Evolutionary conservation across 805 yeast genomes (phyloP).

Genomic region (Starmerella floris): DNA sequence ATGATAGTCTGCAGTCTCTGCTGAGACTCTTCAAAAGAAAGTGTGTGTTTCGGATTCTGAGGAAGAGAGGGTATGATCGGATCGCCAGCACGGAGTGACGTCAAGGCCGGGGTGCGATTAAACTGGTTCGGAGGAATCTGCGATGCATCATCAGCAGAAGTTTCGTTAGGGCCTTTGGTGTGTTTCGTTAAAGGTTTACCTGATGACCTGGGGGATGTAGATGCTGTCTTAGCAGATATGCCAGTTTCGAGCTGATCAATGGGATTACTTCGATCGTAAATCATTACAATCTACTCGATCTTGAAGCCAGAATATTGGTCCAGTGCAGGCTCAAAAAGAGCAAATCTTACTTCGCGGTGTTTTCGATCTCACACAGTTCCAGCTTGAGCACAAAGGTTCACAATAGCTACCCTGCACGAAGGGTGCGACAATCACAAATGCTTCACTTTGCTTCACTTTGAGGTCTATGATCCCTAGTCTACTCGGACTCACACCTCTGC

Average conservation of each 20-base stretch:
- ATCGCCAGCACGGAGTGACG: constrained; percentile 2
- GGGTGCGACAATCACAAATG: too few species aligned
- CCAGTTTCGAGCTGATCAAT: neutral
- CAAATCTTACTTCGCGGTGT: too few species aligned
- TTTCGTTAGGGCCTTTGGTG: neutral
- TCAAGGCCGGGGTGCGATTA: neutral
- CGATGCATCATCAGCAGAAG: neutral
- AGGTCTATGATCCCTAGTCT: too few species aligned
- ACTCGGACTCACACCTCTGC: too few species aligned
- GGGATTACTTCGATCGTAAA: neutral
- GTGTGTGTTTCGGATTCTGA: neutral
- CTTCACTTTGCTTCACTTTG: too few species aligned
- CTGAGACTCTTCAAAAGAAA: constrained; percentile 6
- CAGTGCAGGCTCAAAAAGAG: too few species aligned
- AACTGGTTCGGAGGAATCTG: neutral
- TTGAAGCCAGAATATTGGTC: too few species aligned
- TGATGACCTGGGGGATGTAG: neutral
- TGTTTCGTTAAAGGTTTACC: neutral
- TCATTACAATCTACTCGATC: too few species aligned
- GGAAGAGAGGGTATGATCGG: neutral
- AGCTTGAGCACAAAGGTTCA: too few species aligned
- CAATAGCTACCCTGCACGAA: too few species aligned
- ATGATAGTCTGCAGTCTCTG: constrained; percentile 2
- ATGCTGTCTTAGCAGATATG: neutral
- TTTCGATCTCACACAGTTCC: too few species aligned